Percentiles rank a stretch among this genome's conserved stretches.
Evolutionary conservation across 768 basidiomycete genomes (phyloP).

Genomic region (Gloeophyllum trabeum): DNA sequence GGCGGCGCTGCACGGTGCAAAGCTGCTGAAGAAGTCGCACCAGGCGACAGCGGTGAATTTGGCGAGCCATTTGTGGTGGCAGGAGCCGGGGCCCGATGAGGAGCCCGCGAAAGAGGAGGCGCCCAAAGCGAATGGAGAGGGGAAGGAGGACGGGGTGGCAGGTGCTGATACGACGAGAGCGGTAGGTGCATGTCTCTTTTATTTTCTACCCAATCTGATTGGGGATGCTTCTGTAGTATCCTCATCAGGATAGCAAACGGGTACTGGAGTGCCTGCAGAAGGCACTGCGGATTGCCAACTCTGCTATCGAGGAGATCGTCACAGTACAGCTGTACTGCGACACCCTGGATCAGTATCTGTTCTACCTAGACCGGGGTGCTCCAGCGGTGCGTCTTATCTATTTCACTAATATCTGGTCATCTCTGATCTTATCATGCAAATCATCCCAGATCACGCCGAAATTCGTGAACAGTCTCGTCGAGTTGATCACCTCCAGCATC

Average conservation of each 20-base stretch:
- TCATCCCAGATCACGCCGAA: constrained; percentile 72
- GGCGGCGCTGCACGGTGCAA: constrained; percentile 94
- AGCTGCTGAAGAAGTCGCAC: constrained; percentile 95
- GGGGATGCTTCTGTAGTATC: constrained; percentile 46
- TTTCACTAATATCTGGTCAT: neutral
- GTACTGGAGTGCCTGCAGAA: constrained; percentile 97
- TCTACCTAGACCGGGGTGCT: constrained; percentile 90
- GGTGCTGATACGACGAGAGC: constrained; percentile 16
- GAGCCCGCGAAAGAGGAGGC: constrained; percentile 32
- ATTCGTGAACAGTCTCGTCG: constrained; percentile 93
- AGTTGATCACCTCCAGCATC: constrained; percentile 89
- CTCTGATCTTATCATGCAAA: neutral
- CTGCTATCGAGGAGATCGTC: constrained; percentile 93
- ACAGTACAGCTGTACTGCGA: constrained; percentile 95
- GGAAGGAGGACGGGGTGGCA: constrained; percentile 21
- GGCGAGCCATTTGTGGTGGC: constrained; percentile 99
- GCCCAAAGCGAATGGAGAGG: constrained; percentile 12
- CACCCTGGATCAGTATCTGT: constrained; percentile 91
- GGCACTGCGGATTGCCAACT: constrained; percentile 90
- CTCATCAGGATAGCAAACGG: constrained; percentile 91
- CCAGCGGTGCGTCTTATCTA: constrained; percentile 56
- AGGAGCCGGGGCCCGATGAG: constrained; percentile 42
- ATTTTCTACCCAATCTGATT: constrained; percentile 1
- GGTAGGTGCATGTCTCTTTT: constrained; percentile 9
- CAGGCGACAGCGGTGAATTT: constrained; percentile 91